phyloP scores from a whole-genome alignment of 352 stramenopile species.

The Phytopythium montanum region DNA sequence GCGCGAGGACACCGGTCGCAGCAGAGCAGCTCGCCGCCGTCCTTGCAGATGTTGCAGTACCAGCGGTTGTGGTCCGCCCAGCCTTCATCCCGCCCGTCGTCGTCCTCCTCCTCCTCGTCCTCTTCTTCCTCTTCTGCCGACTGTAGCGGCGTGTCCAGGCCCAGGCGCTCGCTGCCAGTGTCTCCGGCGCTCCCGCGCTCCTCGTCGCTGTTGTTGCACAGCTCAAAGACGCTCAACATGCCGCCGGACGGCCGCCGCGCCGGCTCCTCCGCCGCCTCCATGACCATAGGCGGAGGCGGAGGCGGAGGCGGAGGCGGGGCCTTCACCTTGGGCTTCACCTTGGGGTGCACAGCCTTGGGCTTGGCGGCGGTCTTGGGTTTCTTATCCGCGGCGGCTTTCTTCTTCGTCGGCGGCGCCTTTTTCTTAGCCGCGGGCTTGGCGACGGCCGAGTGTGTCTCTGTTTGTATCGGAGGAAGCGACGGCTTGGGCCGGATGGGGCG shows the following conservation, averaged over 20 bases:
- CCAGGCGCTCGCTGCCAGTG: constrained; percentile 18
- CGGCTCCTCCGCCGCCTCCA: constrained; percentile 1
- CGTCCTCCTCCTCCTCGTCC: constrained; percentile 35
- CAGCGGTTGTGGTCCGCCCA: constrained; percentile 87
- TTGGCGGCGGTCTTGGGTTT: no score
- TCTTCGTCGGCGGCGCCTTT: not conserved
- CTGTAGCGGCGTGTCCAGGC: constrained; percentile 26
- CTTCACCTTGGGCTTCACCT: constrained; percentile 9
- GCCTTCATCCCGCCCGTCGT: constrained; percentile 42
- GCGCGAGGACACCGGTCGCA: constrained; percentile 91
- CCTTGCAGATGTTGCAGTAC: constrained; percentile 91
- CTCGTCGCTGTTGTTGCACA: constrained; percentile 62
- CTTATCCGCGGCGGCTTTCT: no score
- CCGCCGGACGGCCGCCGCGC: constrained; percentile 25
- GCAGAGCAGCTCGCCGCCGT: constrained; percentile 85
- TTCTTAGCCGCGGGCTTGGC: not conserved
- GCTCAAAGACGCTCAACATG: constrained; percentile 79
- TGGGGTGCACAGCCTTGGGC: not conserved
- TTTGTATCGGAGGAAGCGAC: not conserved
- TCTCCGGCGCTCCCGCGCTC: constrained; percentile 24
- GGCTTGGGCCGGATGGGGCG: constrained; percentile 11
- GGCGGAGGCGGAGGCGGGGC: not conserved
- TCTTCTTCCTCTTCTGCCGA: constrained; percentile 32
- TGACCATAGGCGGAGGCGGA: no score
- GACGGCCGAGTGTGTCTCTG: no score